Percentiles rank a stretch among this genome's conserved stretches.
These are phyloP conservation scores for Elaeis oleifera DNA, from an alignment of 202 grass and related monocot species.

Conservation along the genomic window DNA sequence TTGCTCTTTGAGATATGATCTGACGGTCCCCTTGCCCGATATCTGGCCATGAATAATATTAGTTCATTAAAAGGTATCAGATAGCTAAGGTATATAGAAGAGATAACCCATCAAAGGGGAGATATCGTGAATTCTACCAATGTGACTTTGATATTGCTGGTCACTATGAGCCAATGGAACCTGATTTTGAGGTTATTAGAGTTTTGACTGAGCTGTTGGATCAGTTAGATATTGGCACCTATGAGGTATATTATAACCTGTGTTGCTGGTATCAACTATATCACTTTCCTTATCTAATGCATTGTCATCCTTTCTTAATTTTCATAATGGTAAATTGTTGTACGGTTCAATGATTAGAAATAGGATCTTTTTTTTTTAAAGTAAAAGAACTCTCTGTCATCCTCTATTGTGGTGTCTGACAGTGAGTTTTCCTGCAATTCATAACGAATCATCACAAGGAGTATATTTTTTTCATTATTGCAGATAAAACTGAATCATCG, in stretches of 20 bases:
- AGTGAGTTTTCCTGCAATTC: background rate
- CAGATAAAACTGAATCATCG: constrained; percentile 95
- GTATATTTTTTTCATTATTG: background rate
- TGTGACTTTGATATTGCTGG: constrained; percentile 97
- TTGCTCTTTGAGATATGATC: constrained; percentile 90
- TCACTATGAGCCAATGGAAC: constrained; percentile 74
- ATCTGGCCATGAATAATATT: constrained; percentile 84
- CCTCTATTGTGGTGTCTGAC: too few relatives aligned
- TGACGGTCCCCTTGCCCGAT: constrained; percentile 91
- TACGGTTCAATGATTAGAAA: too few relatives aligned
- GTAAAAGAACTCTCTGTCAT: too few relatives aligned
- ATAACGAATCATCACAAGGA: background rate
- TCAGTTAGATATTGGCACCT: constrained; percentile 72
- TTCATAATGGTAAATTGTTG: too few relatives aligned
- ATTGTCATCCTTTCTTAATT: too few relatives aligned
- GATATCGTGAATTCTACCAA: constrained; percentile 93
- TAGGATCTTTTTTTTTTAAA: too few relatives aligned
- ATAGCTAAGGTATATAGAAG: constrained; percentile 98
- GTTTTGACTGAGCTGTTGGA: constrained; percentile 87
- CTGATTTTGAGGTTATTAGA: constrained; percentile 89
- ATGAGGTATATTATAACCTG: constrained; percentile 24
- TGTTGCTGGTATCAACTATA: too few relatives aligned
- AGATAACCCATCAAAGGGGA: constrained; percentile 93
- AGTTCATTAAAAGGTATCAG: constrained; percentile 81
- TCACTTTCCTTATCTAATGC: too few relatives aligned